Base-by-base conservation (phyloP, 148 eudicot species). In the Fallopia convolvulus region DNA sequence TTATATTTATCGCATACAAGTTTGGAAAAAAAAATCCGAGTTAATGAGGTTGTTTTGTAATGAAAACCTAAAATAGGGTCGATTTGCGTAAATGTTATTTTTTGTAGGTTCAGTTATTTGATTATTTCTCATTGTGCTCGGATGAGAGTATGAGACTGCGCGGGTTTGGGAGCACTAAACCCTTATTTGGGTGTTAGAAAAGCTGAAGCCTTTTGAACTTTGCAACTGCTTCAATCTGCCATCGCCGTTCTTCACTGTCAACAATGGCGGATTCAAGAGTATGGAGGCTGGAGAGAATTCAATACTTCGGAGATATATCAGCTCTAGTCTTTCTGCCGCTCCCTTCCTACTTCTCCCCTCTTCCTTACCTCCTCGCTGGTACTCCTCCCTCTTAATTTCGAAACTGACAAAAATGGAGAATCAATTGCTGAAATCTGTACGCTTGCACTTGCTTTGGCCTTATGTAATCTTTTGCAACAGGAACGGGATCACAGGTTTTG, bases 271-370 rank as follows among this genome's bases (percentile, higher is more conserved):
- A 77, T 55, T 44, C 46, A 55, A 78, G 49, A 8, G 78, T 53
- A 55, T 79, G 79, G 77, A 53, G 70, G 14, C 75, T 86, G 41
- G 74, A 84, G 30, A 83, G 87, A 15, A 87, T 92, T 7, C 83
- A 88, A 20, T 95, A 95, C 76, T 78, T 95, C 8, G 99, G 99
- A 26, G 99, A 95, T 65, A 88, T 92, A 56, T 95, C 99, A 3
- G 96, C 99, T 8, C 85, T 92, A n/a, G 91, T 91, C 78, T 92
- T 92, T 55, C 83, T 91, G 7, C 88, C 81, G 18, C 79, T 87
- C 4, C 91, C 92, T 13, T 70, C 84, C 78, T 81, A 79, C 77
- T 75, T 86, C 66, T 87, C 89, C 72, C 76, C 92, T 68, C 84
- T 85, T 60, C 97, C 97, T 30, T 84, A 82, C 55, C 96, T 90